phyloP scores from a whole-genome alignment of 345 rosid species.

The Alliaria petiolata region DNA sequence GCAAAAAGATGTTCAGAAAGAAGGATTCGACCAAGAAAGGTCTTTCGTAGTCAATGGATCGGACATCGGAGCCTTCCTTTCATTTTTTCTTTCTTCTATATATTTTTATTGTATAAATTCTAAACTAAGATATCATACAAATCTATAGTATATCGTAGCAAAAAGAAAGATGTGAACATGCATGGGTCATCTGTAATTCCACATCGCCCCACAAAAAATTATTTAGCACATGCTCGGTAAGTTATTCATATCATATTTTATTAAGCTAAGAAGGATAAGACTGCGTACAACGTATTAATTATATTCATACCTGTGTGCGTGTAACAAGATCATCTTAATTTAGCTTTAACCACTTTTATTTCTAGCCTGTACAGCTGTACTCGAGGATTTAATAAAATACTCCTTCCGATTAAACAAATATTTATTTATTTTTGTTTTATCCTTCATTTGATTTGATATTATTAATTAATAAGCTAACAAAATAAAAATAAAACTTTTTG shows the following conservation, averaged over 20 bases:
- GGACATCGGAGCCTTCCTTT: no score
- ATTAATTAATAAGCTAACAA: no score
- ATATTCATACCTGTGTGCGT: not conserved
- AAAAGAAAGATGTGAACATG: not conserved
- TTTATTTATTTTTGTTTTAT: no score
- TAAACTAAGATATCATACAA: not conserved
- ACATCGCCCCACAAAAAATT: not conserved
- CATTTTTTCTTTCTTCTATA: not conserved
- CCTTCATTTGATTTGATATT: no score
- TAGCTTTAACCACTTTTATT: not conserved
- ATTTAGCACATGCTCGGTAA: not conserved
- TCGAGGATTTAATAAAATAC: no score
- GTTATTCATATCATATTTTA: not conserved
- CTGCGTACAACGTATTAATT: no score
- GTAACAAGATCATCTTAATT: not conserved
- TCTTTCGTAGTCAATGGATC: not conserved
- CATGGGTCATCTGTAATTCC: not conserved
- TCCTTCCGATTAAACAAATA: no score
- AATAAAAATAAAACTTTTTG: no score
- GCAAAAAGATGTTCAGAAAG: constrained; percentile 1
- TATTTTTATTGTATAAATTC: no score
- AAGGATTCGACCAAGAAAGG: not conserved
- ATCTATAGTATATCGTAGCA: not conserved
- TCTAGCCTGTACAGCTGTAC: not conserved
- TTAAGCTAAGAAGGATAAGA: no score